Percentiles rank a stretch among this genome's conserved stretches.
These are phyloP conservation scores for Naganishia vaughanmartiniae DNA, from an alignment of 768 basidiomycete species.

Conservation along the genomic window DNA sequence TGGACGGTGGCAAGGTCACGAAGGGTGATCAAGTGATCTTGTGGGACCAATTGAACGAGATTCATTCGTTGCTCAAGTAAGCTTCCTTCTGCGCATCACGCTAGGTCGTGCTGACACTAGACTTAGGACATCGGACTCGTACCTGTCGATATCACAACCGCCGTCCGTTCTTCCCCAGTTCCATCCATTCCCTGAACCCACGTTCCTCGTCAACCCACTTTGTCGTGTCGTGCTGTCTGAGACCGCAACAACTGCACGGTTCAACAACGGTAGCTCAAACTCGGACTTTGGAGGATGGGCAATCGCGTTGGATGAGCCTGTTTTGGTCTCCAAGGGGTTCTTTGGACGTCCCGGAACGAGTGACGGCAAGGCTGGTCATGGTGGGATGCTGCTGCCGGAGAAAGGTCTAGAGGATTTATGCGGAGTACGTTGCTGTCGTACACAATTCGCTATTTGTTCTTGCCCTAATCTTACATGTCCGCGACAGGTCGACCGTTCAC, in stretches of 20 bases:
- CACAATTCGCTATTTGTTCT: neutral
- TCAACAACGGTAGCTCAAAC: neutral
- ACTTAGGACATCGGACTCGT: neutral
- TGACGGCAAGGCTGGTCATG: neutral
- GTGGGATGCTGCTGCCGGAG: neutral
- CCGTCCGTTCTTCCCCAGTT: slow-evolving; percentile 2
- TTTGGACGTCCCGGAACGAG: neutral
- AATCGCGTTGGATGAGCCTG: slow-evolving; percentile 5
- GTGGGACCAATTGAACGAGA: slow-evolving; percentile 16
- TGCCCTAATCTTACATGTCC: neutral
- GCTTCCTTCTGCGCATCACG: neutral
- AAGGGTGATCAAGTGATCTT: neutral
- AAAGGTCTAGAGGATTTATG: slow-evolving; percentile 5
- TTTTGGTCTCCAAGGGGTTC: slow-evolving; percentile 9
- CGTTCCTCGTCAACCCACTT: slow-evolving; percentile 3
- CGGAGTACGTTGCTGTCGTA: neutral
- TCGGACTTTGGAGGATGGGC: neutral
- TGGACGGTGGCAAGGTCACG: neutral
- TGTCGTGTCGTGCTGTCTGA: slow-evolving; percentile 14
- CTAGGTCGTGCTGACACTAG: neutral
- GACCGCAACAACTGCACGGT: neutral
- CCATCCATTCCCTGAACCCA: neutral
- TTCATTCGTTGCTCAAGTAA: slow-evolving; percentile 5
- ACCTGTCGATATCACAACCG: neutral
- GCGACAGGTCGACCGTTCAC: neutral